phyloP scores from a whole-genome alignment of 2,329 filamentous ascomycete genomes.

The Pezizomycotina sp. region DNA sequence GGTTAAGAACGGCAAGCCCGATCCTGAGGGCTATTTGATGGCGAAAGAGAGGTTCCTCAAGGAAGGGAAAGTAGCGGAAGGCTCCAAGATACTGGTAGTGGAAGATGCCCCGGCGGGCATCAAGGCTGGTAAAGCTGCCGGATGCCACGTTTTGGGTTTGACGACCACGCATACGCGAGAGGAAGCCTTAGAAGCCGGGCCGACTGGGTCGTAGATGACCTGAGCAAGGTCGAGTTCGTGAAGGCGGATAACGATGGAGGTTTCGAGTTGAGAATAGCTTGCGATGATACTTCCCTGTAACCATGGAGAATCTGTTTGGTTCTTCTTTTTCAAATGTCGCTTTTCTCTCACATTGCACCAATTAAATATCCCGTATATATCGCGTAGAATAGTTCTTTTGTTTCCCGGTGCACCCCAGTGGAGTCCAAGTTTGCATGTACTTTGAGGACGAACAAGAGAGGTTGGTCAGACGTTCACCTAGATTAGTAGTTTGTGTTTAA shows the following conservation, averaged over 20 bases:
- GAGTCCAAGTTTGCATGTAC: too few relatives aligned
- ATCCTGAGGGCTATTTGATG: constrained; percentile 35
- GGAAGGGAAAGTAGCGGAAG: constrained; percentile 7
- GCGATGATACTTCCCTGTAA: too few relatives aligned
- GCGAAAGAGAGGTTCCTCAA: constrained; percentile 34
- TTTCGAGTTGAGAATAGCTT: constrained; percentile 29
- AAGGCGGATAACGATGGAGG: constrained; percentile 39
- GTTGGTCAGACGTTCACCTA: too few relatives aligned
- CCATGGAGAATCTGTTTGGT: too few relatives aligned
- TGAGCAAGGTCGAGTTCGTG: constrained; percentile 53
- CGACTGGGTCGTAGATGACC: constrained; percentile 71
- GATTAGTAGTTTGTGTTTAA: too few relatives aligned
- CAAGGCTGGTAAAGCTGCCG: constrained; percentile 64
- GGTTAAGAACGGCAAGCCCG: constrained; percentile 58
- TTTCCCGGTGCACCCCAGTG: too few relatives aligned
- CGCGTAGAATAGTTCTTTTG: too few relatives aligned
- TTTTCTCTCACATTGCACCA: too few relatives aligned
- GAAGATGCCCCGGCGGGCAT: constrained; percentile 85
- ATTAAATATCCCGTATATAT: too few relatives aligned
- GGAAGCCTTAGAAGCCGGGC: constrained; percentile 56
- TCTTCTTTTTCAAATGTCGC: too few relatives aligned
- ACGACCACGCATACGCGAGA: constrained; percentile 65
- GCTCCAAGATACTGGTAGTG: constrained; percentile 48
- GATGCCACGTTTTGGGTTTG: constrained; percentile 69
- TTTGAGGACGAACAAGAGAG: too few relatives aligned